Evolutionary conservation across 2,329 filamentous ascomycete genomes (phyloP), one percentile per base, ranked within the genome.

Genomic region (Colletotrichum spinosum): DNA sequence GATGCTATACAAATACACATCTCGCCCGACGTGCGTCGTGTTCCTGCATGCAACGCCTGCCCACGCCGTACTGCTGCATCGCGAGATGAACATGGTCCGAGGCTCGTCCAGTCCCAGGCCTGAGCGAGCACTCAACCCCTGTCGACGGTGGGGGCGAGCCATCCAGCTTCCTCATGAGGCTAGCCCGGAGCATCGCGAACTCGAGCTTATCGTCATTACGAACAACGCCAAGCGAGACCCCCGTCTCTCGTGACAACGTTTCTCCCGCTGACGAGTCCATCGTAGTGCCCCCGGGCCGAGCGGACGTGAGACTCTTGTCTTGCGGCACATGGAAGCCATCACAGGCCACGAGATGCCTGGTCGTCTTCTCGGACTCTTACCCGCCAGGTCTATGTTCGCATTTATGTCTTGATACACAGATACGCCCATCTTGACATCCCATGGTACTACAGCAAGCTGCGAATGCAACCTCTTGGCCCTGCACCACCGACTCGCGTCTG

Each of bases 191-290:
- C 2, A 6, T 6, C 4, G 0, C 2, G 5, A 25, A 35, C 54
- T 48, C 11, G 39, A 65, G 46, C 57, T 65, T 65, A 65, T 65
- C 51, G 52, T 41, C 9, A n/a, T 52, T 52, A 54, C 39, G 50
- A 59, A 33, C 49, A 34, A 17, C 44, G 45, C 60, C 51, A 57
- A 42, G n/a, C n/a, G n/a, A n/a, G n/a, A n/a, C n/a, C n/a, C 13
- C 39, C 13, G 11, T 56, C 15, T 9, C 42, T n/a, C 41, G 38
- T 17, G 13, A 44, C 46, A 56, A 8, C 6, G 15, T 12, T 10
- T 12, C 12, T 46, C 34, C 41, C 13, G 25, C 55, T 48, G 41
- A 41, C 44, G 25, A 33, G 2, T 42, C 10, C 42, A 17, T 41
- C 34, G 15, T 38, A 25, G 58, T 44, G 46, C 51, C 51, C 17